Evolutionary conservation across 140 eudicot genomes (phyloP), one percentile per base, ranked within the genome.

Genomic region (Cichorium intybus): DNA sequence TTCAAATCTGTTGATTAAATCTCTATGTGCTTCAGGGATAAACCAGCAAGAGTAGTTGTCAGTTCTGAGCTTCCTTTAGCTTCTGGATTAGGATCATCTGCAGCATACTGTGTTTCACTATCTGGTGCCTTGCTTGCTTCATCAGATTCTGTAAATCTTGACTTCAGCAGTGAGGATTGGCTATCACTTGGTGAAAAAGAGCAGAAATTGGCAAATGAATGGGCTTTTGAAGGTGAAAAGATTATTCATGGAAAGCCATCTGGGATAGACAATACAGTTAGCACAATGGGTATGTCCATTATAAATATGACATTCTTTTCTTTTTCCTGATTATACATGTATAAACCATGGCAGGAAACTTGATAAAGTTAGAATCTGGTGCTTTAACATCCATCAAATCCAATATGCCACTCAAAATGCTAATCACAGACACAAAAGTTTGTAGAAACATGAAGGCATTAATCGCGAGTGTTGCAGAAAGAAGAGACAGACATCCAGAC

Each of bases 161-260:
- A 86, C 56, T 72, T 72, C 72, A 77, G 85, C 73, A 80, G 58
- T 16, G 74, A 89, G 53, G 95, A 90, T 56, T 93, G 99, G 99
- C 74, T 82, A 54, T 46, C 56, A 45, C 84, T 79, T 57, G 90
- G 75, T 31, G 97, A 94, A 27, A 80, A 74, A 10, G 91, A 86
- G 65, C 84, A 86, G 65, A 90, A 89, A 5, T 75, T 89, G 71
- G 95, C 84, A 48, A 94, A 94, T 55, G 84, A 77, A 79, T 94
- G 99, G 99, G 99, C 99, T 64, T 86, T 86, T 69, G 97, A 86
- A 78, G 99, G 99, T 27, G 99, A 94, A 82, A 89, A 89, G 68
- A 85, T 94, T 17, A 89, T 94, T 67, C 99, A 94, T 70, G 99
- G 99, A 77, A 94, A 78, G 80, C 99, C 99, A 59, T 94, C 99